phyloP scores from a whole-genome alignment of 345 rosid genomes.

The Adansonia digitata region DNA sequence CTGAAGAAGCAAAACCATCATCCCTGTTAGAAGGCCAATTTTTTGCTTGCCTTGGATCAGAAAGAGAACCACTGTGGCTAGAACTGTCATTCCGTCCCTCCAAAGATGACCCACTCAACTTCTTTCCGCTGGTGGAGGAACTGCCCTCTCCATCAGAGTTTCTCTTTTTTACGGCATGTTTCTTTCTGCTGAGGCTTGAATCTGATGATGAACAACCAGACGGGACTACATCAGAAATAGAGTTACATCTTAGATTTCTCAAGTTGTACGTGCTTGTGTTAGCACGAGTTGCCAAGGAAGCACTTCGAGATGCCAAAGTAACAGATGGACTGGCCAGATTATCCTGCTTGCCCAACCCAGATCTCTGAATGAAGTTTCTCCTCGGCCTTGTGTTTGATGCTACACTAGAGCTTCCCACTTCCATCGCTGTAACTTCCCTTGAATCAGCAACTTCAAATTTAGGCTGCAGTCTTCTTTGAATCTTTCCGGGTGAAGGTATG shows the following conservation, averaged over 20 bases:
- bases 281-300: slow-evolving; percentile 32
- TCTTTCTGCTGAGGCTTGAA: slow-evolving; percentile 35
- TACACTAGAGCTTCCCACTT: slow-evolving; percentile 44
- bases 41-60: slow-evolving; percentile 56
- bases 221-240: slow-evolving; percentile 42
- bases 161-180: slow-evolving; percentile 43
- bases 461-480: slow-evolving; percentile 29
- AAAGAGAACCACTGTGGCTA: slow-evolving; percentile 40
- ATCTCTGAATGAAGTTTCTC: slow-evolving; percentile 38
- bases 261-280: slow-evolving; percentile 38
- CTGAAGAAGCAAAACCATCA: slow-evolving; percentile 29
- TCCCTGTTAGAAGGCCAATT: slow-evolving; percentile 38
- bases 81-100: slow-evolving; percentile 37
- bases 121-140: slow-evolving; percentile 54
- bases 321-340: slow-evolving; percentile 25
- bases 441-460: slow-evolving; percentile 29
- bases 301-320: slow-evolving; percentile 34
- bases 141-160: slow-evolving; percentile 62
- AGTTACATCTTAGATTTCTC: slow-evolving; percentile 50
- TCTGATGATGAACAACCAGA: slow-evolving; percentile 48
- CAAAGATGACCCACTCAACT: slow-evolving; percentile 33
- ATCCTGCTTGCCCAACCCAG: slow-evolving; percentile 38
- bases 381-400: slow-evolving; percentile 41
- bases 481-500: slow-evolving; percentile 32
- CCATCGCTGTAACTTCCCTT: slow-evolving; percentile 22